These are phyloP conservation scores for Chaetomium olivaceum DNA, from an alignment of 2,329 filamentous ascomycete genomes.

Conservation along the genomic window DNA sequence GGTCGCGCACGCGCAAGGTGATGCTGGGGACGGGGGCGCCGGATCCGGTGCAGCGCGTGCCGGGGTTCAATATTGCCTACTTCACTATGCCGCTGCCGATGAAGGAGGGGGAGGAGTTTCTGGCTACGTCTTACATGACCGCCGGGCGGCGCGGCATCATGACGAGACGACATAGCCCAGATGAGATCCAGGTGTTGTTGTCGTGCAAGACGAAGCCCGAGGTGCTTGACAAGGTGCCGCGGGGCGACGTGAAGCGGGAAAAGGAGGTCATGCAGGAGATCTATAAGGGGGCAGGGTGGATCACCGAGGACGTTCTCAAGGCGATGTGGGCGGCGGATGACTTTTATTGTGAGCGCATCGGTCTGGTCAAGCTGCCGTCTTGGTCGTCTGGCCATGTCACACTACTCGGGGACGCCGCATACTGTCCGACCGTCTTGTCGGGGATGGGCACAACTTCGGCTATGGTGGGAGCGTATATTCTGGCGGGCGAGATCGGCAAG, in stretches of 20 bases:
- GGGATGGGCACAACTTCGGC: slow-evolving; percentile 55
- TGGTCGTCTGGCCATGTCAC: slow-evolving; percentile 51
- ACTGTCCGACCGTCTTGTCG: slow-evolving; percentile 49
- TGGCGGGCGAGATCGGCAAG: slow-evolving; percentile 51
- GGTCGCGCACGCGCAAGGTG: slow-evolving; percentile 48
- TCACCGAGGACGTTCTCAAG: slow-evolving; percentile 37
- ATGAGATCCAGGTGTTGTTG: slow-evolving; percentile 44
- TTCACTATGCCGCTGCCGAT: slow-evolving; percentile 37
- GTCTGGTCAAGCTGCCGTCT: slow-evolving; percentile 44
- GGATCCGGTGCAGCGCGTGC: slow-evolving; percentile 28
- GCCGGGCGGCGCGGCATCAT: slow-evolving; percentile 39
- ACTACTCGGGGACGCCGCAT: slow-evolving; percentile 56
- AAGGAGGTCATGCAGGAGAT: slow-evolving; percentile 43
- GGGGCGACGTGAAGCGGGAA: slow-evolving; percentile 40
- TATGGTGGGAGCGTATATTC: slow-evolving; percentile 54
- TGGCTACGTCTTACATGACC: slow-evolving; percentile 30
- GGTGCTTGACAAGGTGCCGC: slow-evolving; percentile 30
- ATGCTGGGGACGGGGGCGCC: slow-evolving; percentile 36
- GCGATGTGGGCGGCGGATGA: slow-evolving; percentile 44
- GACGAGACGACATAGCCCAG: slow-evolving; percentile 42
- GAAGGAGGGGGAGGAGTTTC: slow-evolving; percentile 24
- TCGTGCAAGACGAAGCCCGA: slow-evolving; percentile 29
- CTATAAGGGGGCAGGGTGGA: slow-evolving; percentile 47
- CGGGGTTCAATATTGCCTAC: slow-evolving; percentile 36
- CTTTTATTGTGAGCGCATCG: slow-evolving; percentile 50